Conservation (phyloP, 257 asterid species). For the Solanum paucissectum region DNA sequence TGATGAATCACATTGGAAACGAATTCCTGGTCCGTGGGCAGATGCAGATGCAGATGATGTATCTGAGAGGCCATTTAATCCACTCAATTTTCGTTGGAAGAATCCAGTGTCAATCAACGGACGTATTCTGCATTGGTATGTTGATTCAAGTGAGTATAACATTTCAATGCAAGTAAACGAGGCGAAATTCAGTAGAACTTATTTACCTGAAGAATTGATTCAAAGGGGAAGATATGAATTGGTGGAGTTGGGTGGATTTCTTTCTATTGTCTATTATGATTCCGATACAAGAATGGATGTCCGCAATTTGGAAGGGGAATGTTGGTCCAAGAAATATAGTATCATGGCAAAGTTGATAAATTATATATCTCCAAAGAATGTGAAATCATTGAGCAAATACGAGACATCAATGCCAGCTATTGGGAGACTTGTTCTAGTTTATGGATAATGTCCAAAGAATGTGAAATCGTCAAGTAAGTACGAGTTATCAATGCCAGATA, state of each 20-base stretch:
- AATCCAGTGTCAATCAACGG: not conserved
- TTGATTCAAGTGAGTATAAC: not conserved
- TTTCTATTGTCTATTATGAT: not conserved
- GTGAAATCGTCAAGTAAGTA: not conserved
- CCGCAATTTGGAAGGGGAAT: conserved; percentile 1
- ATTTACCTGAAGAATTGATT: not conserved
- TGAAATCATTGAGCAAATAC: not conserved
- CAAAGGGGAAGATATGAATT: not conserved
- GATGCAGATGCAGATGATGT: not conserved
- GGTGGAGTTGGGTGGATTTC: conserved; percentile 9
- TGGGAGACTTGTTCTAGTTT: conserved; percentile 4
- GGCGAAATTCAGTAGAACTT: not conserved
- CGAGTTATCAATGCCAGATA: not conserved
- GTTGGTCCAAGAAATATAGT: conserved; percentile 12
- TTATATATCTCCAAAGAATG: not conserved
- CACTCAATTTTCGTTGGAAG: not conserved
- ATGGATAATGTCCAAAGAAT: not conserved
- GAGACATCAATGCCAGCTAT: not conserved
- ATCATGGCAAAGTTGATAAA: not conserved
- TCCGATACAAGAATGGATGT: not conserved
- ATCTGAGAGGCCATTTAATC: not conserved
- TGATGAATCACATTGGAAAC: not conserved
- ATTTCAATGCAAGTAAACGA: not conserved
- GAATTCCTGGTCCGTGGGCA: not conserved
- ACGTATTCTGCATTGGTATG: not conserved